Base-by-base conservation (phyloP, 2,329 filamentous ascomycete species). In the Curvularia sp. region DNA sequence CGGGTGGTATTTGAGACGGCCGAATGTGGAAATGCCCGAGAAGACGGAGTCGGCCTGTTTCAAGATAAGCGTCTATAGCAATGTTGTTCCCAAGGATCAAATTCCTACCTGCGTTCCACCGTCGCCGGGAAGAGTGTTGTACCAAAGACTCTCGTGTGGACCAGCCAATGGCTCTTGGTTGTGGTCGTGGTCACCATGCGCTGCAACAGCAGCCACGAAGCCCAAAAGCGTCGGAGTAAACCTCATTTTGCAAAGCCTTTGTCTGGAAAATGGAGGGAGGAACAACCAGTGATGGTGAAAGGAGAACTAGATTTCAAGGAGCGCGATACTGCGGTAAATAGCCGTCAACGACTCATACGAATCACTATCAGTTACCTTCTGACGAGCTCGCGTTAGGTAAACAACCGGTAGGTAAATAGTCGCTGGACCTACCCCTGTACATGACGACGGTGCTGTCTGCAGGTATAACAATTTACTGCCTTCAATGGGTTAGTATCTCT, bases 11-110 rank as follows among this genome's bases (percentile, higher is more conserved):
- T 88, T 87, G 42, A 95, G 80, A 50, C 91, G 88, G 10, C 91
- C 92, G 73, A 95, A 95, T 7, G 92, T 96, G 0, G 89, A 90
- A 71, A 96, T 95, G 28, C 92, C 92, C 1, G 90, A 94, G 79
- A 95, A 96, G 57, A 95, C 91, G 0, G 91, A 93, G 75, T 96
- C 91, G 59, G 91, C 91, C 89, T 93, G 60, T 41, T 35, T 3
- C 47, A 24, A 42, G 2, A 62, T 75, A 55, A 75, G 61, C 60
- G 38, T 33, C 44, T 53, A 30, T 24, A 28, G 22, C 15, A 15
- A 31, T 3, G 8, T 43, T 24, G 4, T 12, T n/a, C 41, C 13
- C 3, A 18, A 4, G 35, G 13, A 6, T 41, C 7, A 31, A 47
- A 5, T n/a, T 62, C 9, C 80, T 70, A 91, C 90, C 83, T 95